Evolutionary conservation across 1,284 basidiomycete species (phyloP), one percentile per base, ranked within the genome.

Genomic region (Melanopsichium pennsylvanicum): DNA sequence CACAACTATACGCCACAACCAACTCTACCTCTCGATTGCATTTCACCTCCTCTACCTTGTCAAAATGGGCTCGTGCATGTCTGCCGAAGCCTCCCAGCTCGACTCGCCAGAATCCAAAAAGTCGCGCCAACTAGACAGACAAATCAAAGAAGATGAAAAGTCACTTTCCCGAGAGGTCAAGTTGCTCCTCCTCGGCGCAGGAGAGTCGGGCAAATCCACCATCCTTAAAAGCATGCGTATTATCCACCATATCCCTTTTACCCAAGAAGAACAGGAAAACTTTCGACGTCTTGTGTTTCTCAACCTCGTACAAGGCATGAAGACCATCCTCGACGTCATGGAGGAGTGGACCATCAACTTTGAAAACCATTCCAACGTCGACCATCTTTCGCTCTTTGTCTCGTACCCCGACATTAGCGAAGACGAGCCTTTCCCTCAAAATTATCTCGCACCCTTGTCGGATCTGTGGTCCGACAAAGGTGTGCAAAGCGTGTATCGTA

Each of bases 121-220:
- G 33, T 66, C 55, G 6, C 54, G 38, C 38, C 49, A 38, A 11
- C 59, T 77, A 34, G 74, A 77, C 55, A 50, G 60, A 18, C 52
- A 48, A 31, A 63, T 79, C 59, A 61, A 50, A 27, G 61, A 70
- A 18, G 74, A 79, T 44, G 74, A 75, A 39, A 75, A 74, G 58
- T 46, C 40, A 4, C 45, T 74, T 21, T 42, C 55, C 2, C 55
- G 49, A 13, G 73, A 77, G 54, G 68, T 79, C 49, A 73, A 46
- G 70, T 49, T 59, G 46, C 84, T 96, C 47, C 85, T 97, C 21
- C 85, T 96, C 25, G 93, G 93, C 31, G 93, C 93, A 36, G 93
- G 93, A 31, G 93, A 95, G 79, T 91, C 89, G 26, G 93, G 93
- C 37, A 97, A 97, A 83, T 92, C 90, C 11, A 96, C 93, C 5